phyloP scores from a whole-genome alignment of 192 early-diverging fungal genomes.

The Backusella circina region DNA sequence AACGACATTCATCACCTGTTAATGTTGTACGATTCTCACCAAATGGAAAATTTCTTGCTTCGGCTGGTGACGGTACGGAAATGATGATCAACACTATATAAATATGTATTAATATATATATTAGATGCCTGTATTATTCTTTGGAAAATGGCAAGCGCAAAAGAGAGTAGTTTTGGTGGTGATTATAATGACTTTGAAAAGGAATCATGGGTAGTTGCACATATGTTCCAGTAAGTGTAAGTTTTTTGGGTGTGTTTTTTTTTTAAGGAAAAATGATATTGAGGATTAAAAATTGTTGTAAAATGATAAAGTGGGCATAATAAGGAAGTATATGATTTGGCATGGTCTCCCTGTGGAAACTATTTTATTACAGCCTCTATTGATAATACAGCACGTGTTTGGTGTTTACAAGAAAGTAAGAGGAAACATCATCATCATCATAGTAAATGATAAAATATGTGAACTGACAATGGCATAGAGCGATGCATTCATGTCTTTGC shows the following conservation, averaged over 20 bases:
- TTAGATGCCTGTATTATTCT: conserved; percentile 83
- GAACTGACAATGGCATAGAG: conserved; percentile 30
- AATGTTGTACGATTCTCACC: conserved; percentile 94
- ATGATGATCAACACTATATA: too few relatives aligned
- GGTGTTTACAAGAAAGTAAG: conserved; percentile 72
- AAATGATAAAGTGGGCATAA: conserved; percentile 63
- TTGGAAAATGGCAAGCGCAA: conserved; percentile 69
- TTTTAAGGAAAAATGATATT: background rate
- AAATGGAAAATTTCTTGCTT: conserved; percentile 66
- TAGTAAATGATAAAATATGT: too few relatives aligned
- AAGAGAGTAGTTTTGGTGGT: conserved; percentile 32
- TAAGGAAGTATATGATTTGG: conserved; percentile 87
- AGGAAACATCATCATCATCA: too few relatives aligned
- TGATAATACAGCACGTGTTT: conserved; percentile 86
- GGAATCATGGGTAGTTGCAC: conserved; percentile 77
- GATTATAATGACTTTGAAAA: conserved; percentile 38
- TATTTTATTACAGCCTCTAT: conserved; percentile 83
- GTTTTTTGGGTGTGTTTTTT: too few relatives aligned
- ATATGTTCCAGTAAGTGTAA: conserved; percentile 57
- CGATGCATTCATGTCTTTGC: conserved; percentile 71
- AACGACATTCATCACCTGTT: conserved; percentile 83
- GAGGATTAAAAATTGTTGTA: background rate
- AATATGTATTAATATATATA: too few relatives aligned
- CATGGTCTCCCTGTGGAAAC: conserved; percentile 87
- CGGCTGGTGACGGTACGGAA: conserved; percentile 82